These are phyloP conservation scores for Venturia effusa DNA, from an alignment of 2,329 filamentous ascomycete species.

Conservation along the genomic window DNA sequence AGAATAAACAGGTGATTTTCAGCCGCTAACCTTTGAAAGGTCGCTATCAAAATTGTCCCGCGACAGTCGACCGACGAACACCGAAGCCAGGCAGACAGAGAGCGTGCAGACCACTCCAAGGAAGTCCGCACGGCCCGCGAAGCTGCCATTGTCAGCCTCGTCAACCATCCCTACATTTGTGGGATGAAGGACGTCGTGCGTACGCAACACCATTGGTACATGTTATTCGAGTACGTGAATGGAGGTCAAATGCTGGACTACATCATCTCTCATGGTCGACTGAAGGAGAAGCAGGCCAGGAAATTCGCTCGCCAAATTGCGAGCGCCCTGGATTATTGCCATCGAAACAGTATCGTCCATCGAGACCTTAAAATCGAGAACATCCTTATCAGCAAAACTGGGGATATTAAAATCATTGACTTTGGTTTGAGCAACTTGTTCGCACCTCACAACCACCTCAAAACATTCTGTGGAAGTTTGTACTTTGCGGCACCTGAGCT, in stretches of 20 bases:
- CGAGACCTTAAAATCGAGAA: constrained; percentile 98
- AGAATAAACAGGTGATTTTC: neutral
- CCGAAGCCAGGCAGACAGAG: constrained; percentile 59
- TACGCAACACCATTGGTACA: constrained; percentile 98
- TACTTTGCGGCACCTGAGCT: constrained; percentile 97
- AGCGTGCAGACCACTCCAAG: constrained; percentile 90
- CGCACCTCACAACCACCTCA: constrained; percentile 70
- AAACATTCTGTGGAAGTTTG: constrained; percentile 94
- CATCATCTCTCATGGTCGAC: constrained; percentile 93
- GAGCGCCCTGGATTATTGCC: constrained; percentile 92
- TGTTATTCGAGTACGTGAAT: constrained; percentile 98
- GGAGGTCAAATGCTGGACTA: constrained; percentile 99
- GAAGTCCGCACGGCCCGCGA: constrained; percentile 91
- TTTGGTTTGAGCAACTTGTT: constrained; percentile 97
- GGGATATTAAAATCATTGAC: constrained; percentile 98
- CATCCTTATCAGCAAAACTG: constrained; percentile 96
- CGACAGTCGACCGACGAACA: constrained; percentile 81
- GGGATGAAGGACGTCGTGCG: constrained; percentile 90
- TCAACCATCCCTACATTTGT: constrained; percentile 93
- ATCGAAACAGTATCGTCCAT: constrained; percentile 96
- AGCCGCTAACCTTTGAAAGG: constrained; percentile 38
- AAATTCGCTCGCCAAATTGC: constrained; percentile 97
- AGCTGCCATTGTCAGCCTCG: constrained; percentile 87
- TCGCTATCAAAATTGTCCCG: constrained; percentile 95
- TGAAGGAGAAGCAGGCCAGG: constrained; percentile 96